These are phyloP conservation scores for Musa troglodytarum DNA, from an alignment of 176 grass and related monocot genomes.

Conservation along the genomic window DNA sequence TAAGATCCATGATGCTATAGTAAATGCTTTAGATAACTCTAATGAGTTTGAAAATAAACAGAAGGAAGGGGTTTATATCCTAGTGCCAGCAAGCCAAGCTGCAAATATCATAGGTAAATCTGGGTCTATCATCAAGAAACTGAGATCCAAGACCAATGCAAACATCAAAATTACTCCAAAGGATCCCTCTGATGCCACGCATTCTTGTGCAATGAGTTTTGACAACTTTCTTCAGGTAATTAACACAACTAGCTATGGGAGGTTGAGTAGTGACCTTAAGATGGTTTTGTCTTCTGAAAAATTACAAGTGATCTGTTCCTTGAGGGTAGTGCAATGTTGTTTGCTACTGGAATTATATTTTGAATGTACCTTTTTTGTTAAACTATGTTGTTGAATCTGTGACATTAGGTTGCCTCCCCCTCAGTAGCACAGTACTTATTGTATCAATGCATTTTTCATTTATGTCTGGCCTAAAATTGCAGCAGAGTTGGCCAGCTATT, in stretches of 20 bases:
- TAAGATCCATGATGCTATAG: constrained; percentile 77
- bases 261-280: background rate
- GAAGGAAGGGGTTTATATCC: constrained; percentile 42
- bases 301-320: too few species aligned
- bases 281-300: background rate
- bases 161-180: constrained; percentile 81
- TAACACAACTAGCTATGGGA: constrained; percentile 17
- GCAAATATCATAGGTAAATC: constrained; percentile 86
- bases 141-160: constrained; percentile 52
- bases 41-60: constrained; percentile 43
- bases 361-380: too few species aligned
- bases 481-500: too few species aligned
- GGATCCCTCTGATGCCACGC: constrained; percentile 44
- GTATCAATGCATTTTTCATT: too few species aligned
- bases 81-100: constrained; percentile 88
- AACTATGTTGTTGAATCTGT: too few species aligned
- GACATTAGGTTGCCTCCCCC: too few species aligned
- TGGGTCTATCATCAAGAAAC: constrained; percentile 63
- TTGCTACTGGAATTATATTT: too few species aligned
- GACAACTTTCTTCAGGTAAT: constrained; percentile 96
- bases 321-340: too few species aligned
- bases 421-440: too few species aligned
- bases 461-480: too few species aligned
- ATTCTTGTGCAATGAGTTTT: constrained; percentile 82
- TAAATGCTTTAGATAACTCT: constrained; percentile 41